A percentile compares a stretch with the other conserved stretches of the same genome.
Evolutionary conservation across 345 rosid genomes (phyloP).

Genomic region (Brassica rapa): DNA sequence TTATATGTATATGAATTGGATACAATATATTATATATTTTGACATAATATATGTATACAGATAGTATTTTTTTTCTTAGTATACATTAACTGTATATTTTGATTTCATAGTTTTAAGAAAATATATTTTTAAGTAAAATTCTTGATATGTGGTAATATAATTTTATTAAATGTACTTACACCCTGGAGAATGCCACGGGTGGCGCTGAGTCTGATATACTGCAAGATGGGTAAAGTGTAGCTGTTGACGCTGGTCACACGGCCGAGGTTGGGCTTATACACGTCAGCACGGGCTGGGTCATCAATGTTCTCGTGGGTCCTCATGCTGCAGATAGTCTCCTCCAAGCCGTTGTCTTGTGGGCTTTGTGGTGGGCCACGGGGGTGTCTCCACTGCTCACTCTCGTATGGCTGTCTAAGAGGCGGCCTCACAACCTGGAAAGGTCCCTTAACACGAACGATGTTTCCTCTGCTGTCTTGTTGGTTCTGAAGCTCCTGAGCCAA

Average conservation of each 20-base stretch:
- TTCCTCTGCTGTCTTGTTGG: conserved; percentile 52
- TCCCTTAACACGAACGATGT: conserved; percentile 57
- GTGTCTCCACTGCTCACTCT: conserved; percentile 40
- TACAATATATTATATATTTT: background rate
- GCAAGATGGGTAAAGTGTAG: conserved; percentile 63
- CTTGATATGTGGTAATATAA: background rate
- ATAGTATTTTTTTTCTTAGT: background rate
- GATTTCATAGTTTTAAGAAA: background rate
- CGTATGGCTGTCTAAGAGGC: conserved; percentile 40
- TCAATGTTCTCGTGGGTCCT: conserved; percentile 62
- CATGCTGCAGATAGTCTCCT: conserved; percentile 75
- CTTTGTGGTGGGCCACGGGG: conserved; percentile 23
- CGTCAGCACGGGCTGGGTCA: conserved; percentile 59
- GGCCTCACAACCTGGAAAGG: conserved; percentile 55
- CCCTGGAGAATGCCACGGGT: conserved; percentile 43
- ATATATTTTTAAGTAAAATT: background rate
- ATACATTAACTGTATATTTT: background rate
- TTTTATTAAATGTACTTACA: conserved; percentile 24
- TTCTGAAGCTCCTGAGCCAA: conserved; percentile 52
- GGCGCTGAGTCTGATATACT: conserved; percentile 57
- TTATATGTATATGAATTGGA: background rate
- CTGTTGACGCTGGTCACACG: conserved; percentile 58
- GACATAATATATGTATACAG: background rate
- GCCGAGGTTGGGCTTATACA: conserved; percentile 59
- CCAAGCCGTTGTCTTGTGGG: conserved; percentile 56